phyloP scores from a whole-genome alignment of 2,329 filamentous ascomycete species.

The Podosphaera xanthii region DNA sequence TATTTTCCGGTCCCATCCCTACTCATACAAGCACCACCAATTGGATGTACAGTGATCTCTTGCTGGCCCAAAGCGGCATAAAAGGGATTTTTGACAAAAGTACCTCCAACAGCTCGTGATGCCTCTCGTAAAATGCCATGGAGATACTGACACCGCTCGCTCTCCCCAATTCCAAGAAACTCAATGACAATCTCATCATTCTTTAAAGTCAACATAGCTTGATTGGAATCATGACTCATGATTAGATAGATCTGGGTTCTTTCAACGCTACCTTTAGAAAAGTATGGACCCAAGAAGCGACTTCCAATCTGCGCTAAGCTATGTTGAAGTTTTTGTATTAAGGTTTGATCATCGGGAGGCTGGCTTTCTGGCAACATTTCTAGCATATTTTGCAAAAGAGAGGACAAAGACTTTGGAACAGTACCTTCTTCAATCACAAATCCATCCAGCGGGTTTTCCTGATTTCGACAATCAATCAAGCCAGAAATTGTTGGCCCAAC shows the following conservation, averaged over 20 bases:
- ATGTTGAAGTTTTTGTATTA: slow-evolving; percentile 22
- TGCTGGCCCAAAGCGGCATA: slow-evolving; percentile 31
- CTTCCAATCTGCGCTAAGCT: slow-evolving; percentile 27
- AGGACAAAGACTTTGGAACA: slow-evolving; percentile 31
- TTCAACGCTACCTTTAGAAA: slow-evolving; percentile 29
- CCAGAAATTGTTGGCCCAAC: slow-evolving; percentile 39
- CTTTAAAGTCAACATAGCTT: slow-evolving; percentile 34
- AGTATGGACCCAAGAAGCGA: slow-evolving; percentile 35
- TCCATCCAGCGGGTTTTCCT: slow-evolving; percentile 32
- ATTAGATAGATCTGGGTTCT: slow-evolving; percentile 40
- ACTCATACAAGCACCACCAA: slow-evolving; percentile 42
- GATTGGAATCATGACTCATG: slow-evolving; percentile 21
- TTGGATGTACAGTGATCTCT: slow-evolving; percentile 41
- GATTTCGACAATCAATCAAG: slow-evolving; percentile 33
- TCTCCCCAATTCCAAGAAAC: slow-evolving; percentile 34
- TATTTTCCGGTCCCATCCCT: slow-evolving; percentile 29
- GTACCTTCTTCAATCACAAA: slow-evolving; percentile 42
- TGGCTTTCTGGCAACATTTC: slow-evolving; percentile 28
- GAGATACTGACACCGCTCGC: slow-evolving; percentile 29
- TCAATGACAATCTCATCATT: slow-evolving; percentile 35
- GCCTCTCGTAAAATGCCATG: slow-evolving; percentile 29
- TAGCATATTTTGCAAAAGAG: slow-evolving; percentile 32
- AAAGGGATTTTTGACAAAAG: slow-evolving; percentile 34
- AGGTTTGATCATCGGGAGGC: slow-evolving; percentile 17
- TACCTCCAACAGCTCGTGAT: slow-evolving; percentile 34